phyloP scores from a whole-genome alignment of 148 eudicot genomes.

The Chenopodium album region DNA sequence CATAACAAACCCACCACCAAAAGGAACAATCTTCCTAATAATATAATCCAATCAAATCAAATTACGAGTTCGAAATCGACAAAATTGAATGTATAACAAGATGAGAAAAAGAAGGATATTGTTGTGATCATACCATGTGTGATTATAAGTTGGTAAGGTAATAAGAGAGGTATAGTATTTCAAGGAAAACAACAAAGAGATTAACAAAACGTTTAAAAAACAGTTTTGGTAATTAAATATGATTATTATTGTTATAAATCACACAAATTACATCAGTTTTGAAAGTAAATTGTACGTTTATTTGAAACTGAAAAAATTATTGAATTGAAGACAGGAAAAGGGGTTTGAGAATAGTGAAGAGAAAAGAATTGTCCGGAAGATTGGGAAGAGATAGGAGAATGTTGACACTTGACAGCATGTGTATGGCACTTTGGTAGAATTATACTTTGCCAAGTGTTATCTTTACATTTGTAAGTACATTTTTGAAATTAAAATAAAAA shows the following conservation, averaged over 20 bases:
- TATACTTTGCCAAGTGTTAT: slow-evolving; percentile 5
- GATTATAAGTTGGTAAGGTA: neutral
- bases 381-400: slow-evolving; percentile 19
- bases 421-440: slow-evolving; percentile 1
- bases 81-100: neutral
- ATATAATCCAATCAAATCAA: neutral
- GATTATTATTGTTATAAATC: neutral
- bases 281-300: neutral
- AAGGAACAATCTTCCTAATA: neutral
- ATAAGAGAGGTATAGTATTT: neutral
- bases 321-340: neutral
- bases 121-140: slow-evolving; percentile 22
- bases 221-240: neutral
- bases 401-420: slow-evolving; percentile 26
- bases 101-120: neutral
- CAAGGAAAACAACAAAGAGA: neutral
- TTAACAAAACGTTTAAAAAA: neutral
- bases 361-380: slow-evolving; percentile 29
- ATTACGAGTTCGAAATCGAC: neutral
- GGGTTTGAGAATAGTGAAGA: slow-evolving; percentile 1
- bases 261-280: slow-evolving; percentile 18
- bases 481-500: neutral
- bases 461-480: neutral
- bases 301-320: slow-evolving; percentile 19
- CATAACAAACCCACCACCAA: neutral